Conservation (phyloP, 2,329 filamentous ascomycete species). For the Fusarium sp. region DNA sequence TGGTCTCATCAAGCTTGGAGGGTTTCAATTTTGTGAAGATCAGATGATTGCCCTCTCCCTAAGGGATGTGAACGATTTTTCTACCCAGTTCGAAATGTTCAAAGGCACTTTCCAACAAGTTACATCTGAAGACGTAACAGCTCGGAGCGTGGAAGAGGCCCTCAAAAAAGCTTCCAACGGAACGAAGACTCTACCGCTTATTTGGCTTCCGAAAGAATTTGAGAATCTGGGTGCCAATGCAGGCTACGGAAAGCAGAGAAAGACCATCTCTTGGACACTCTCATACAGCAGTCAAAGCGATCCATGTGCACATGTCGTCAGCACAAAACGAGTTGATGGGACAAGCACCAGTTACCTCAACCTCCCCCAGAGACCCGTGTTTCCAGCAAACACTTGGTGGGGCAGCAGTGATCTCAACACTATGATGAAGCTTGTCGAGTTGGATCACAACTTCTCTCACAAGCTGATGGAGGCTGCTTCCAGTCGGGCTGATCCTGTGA, state of each 20-base stretch:
- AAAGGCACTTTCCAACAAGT: too few species aligned
- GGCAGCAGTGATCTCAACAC: not conserved
- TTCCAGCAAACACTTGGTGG: not conserved
- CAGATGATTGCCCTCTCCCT: too few species aligned
- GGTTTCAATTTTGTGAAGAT: too few species aligned
- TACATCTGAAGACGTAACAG: too few species aligned
- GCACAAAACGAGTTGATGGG: not conserved
- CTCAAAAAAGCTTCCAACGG: too few species aligned
- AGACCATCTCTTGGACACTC: not conserved
- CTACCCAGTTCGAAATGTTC: too few species aligned
- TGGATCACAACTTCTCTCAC: not conserved
- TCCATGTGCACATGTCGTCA: not conserved
- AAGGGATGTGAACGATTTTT: too few species aligned
- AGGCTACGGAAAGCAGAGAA: not conserved
- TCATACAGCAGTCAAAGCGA: not conserved
- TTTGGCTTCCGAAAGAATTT: not conserved
- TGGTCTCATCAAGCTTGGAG: too few species aligned
- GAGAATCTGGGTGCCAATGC: not conserved
- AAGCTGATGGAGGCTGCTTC: not conserved
- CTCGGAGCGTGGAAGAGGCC: too few species aligned
- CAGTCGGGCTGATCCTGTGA: not conserved
- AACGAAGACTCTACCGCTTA: not conserved
- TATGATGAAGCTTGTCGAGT: not conserved
- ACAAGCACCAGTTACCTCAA: not conserved
- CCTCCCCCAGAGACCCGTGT: not conserved